A percentile compares a stretch with the other conserved stretches of the same genome.
Conservation (phyloP, 2,329 filamentous ascomycete genomes). For the Xylaria sp. region DNA sequence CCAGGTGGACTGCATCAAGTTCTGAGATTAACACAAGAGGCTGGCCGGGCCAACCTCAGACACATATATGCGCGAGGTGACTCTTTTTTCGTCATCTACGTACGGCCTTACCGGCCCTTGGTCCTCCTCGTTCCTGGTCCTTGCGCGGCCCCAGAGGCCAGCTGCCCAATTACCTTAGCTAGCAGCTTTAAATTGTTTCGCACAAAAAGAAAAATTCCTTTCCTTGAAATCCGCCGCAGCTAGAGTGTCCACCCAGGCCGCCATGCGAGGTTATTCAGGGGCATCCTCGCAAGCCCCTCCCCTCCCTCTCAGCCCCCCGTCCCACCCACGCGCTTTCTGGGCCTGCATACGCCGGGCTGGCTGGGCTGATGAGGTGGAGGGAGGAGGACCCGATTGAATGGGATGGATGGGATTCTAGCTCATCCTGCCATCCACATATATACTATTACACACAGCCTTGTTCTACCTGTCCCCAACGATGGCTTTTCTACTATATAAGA, state of each 20-base stretch:
- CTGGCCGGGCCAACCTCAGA: conserved; percentile 14
- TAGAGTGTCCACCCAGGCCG: conserved; percentile 11
- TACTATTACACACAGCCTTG: conserved; percentile 15
- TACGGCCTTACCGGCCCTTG: conserved; percentile 28
- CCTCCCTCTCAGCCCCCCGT: conserved; percentile 22
- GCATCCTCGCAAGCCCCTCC: conserved; percentile 23
- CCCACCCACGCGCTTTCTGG: conserved; percentile 20
- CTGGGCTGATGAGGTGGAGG: too few species aligned
- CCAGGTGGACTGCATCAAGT: background rate
- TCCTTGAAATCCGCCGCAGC: conserved; percentile 25
- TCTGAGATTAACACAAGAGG: conserved; percentile 10
- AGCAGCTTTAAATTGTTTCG: conserved; percentile 35
- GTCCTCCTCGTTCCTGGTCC: conserved; percentile 11
- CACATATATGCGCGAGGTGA: conserved; percentile 23
- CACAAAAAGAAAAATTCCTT: conserved; percentile 18
- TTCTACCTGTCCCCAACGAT: background rate
- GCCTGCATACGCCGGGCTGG: conserved; percentile 23
- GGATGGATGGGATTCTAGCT: conserved; percentile 16
- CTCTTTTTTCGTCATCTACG: conserved; percentile 38
- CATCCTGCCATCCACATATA: too few species aligned
- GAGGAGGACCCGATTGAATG: conserved; percentile 30
- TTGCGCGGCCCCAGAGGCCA: conserved; percentile 17
- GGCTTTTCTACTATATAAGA: background rate
- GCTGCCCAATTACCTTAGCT: conserved; percentile 23
- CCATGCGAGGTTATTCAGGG: conserved; percentile 29